Evolutionary conservation across 306 rosid species (phyloP).

Genomic region (Acacia melanoxylon): DNA sequence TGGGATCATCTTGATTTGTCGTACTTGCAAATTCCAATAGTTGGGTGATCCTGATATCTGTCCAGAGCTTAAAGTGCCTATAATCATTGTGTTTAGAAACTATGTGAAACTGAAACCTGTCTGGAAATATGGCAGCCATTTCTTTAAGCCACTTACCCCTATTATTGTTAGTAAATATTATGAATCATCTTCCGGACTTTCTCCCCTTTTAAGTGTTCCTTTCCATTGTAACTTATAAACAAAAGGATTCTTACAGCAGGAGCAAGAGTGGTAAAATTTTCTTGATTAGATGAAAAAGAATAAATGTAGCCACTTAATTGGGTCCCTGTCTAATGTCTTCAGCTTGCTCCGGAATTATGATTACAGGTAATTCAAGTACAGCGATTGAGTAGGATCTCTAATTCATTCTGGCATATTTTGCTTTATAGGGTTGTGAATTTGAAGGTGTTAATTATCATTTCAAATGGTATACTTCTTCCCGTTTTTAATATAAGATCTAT

Average conservation of each 20-base stretch:
- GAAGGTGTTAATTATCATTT: slow-evolving; percentile 13
- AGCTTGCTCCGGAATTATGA: background rate
- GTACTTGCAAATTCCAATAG: background rate
- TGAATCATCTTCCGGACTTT: background rate
- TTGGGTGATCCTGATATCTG: slow-evolving; percentile 1
- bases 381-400: background rate
- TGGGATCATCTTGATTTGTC: slow-evolving; percentile 10
- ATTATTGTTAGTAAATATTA: background rate
- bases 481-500: too few relatives aligned
- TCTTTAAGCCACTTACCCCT: background rate
- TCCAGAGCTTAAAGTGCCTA: slow-evolving; percentile 4
- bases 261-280: background rate
- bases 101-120: slow-evolving; percentile 2
- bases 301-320: background rate
- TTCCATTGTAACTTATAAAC: background rate
- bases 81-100: slow-evolving; percentile 14
- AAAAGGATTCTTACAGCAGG: slow-evolving; percentile 4
- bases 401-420: slow-evolving; percentile 20
- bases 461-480: background rate
- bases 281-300: slow-evolving; percentile 5
- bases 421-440: slow-evolving; percentile 10
- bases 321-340: background rate
- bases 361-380: background rate
- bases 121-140: background rate
- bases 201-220: too few relatives aligned